Evolutionary conservation across 345 rosid species (phyloP).

Genomic region (Eucalyptus pauciflora): DNA sequence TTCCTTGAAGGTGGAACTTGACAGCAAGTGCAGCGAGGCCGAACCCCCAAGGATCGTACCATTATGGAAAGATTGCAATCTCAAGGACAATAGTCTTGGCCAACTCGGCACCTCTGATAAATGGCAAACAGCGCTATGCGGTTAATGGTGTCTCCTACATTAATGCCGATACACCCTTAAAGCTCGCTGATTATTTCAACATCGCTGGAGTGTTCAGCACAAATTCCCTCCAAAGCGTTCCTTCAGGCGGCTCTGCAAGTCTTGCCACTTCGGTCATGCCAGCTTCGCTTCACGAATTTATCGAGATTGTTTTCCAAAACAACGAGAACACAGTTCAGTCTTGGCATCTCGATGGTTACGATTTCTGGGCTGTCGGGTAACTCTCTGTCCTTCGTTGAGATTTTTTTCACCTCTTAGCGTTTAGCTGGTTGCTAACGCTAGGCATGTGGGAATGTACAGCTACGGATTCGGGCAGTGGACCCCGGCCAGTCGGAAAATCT

Average conservation of each 20-base stretch:
- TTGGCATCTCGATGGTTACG: conserved; percentile 97
- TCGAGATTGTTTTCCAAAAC: conserved; percentile 77
- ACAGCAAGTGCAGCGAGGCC: conserved; percentile 94
- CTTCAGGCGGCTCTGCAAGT: conserved; percentile 34
- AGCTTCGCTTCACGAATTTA: conserved; percentile 43
- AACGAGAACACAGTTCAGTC: conserved; percentile 56
- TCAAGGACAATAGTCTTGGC: conserved; percentile 45
- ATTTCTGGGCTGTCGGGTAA: conserved; percentile 91
- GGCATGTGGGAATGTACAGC: conserved; percentile 14
- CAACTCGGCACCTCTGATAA: conserved; percentile 68
- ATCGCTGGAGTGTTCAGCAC: conserved; percentile 59
- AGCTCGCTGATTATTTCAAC: conserved; percentile 74
- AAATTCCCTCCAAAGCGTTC: conserved; percentile 33
- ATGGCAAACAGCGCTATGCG: conserved; percentile 70
- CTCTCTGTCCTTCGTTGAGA: not conserved
- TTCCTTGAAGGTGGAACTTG: conserved; percentile 56
- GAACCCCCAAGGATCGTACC: conserved; percentile 95
- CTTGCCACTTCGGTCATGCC: conserved; percentile 60
- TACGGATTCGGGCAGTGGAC: conserved; percentile 75
- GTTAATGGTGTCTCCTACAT: conserved; percentile 73
- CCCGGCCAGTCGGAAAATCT: conserved; percentile 29
- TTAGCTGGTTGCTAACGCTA: not conserved
- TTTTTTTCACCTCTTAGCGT: not conserved
- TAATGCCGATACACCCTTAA: conserved; percentile 70
- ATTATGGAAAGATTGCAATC: conserved; percentile 54